Percentiles rank a stretch among this genome's conserved stretches.
phyloP scores from a whole-genome alignment of 2,329 filamentous ascomycete genomes.

The Zelopaecilomyces penicillatus region DNA sequence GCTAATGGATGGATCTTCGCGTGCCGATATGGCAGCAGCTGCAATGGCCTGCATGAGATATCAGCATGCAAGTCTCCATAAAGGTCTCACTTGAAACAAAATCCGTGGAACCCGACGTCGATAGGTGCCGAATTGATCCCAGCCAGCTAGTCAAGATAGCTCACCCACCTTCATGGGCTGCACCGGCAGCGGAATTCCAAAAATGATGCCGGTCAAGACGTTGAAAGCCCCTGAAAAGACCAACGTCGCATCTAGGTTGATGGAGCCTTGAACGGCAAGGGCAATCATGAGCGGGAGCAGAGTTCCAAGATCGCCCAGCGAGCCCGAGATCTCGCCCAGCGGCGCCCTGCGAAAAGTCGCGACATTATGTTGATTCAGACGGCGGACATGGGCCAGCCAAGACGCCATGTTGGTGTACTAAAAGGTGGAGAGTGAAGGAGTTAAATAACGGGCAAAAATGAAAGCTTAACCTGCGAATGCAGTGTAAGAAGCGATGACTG shows the following conservation, averaged over 20 bases:
- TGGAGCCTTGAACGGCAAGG: conserved; percentile 66
- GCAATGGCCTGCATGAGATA: conserved; percentile 59
- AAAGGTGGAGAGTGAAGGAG: too few relatives aligned
- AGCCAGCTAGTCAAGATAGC: neutral
- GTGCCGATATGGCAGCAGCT: conserved; percentile 71
- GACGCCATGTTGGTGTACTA: conserved; percentile 12
- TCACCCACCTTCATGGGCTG: conserved; percentile 65
- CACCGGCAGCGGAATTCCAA: conserved; percentile 84
- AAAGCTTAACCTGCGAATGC: too few relatives aligned
- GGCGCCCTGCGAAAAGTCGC: conserved; percentile 38
- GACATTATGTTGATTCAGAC: conserved; percentile 39
- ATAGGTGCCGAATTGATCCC: neutral
- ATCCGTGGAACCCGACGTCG: neutral
- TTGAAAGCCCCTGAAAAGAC: conserved; percentile 87
- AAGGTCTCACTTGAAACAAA: neutral
- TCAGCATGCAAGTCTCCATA: neutral
- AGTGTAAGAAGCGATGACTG: too few relatives aligned
- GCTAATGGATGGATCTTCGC: conserved; percentile 37
- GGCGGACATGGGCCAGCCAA: conserved; percentile 22
- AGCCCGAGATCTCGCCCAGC: conserved; percentile 73
- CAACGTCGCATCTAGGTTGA: conserved; percentile 75
- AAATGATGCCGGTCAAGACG: conserved; percentile 68
- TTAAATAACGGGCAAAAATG: too few relatives aligned
- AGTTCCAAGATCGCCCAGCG: conserved; percentile 80
- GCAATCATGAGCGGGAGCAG: conserved; percentile 84